These are phyloP conservation scores for Magnolia kwangsiensis DNA, from an alignment of 164 flowering plant species.

Conservation along the genomic window DNA sequence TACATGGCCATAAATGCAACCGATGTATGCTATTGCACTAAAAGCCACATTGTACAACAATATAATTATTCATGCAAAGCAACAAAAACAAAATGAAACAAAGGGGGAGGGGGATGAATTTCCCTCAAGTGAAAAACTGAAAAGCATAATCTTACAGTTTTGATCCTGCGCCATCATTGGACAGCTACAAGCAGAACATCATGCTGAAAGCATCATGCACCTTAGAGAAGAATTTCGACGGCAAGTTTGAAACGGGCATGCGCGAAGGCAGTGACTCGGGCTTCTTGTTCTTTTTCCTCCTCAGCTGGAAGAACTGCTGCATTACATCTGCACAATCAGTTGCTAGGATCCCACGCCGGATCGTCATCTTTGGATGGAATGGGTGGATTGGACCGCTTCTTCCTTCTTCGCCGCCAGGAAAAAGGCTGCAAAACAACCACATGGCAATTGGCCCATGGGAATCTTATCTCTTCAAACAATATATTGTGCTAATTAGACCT, in stretches of 20 bases:
- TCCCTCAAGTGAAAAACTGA: not conserved
- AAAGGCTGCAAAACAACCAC: conserved; percentile 52
- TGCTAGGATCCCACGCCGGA: conserved; percentile 65
- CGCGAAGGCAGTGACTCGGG: conserved; percentile 43
- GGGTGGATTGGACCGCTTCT: conserved; percentile 67
- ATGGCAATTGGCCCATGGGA: too few relatives aligned
- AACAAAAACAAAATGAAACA: too few relatives aligned
- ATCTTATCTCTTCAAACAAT: too few relatives aligned
- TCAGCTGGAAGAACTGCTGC: conserved; percentile 86
- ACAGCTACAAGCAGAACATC: conserved; percentile 58
- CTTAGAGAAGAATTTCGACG: conserved; percentile 56
- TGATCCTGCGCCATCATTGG: not conserved
- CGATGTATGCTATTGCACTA: too few relatives aligned
- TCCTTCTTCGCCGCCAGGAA: conserved; percentile 54
- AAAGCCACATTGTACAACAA: too few relatives aligned
- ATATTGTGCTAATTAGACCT: too few relatives aligned
- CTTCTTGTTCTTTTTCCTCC: conserved; percentile 54
- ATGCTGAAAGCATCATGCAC: conserved; percentile 58
- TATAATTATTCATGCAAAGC: not conserved
- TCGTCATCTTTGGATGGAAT: conserved; percentile 81
- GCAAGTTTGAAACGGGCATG: conserved; percentile 41
- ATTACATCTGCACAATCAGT: conserved; percentile 79
- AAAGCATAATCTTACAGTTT: not conserved
- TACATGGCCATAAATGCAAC: too few relatives aligned
- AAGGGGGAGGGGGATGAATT: not conserved